Conservation (phyloP, 2,329 filamentous ascomycete species). For the Hansfordia pulvinata region DNA sequence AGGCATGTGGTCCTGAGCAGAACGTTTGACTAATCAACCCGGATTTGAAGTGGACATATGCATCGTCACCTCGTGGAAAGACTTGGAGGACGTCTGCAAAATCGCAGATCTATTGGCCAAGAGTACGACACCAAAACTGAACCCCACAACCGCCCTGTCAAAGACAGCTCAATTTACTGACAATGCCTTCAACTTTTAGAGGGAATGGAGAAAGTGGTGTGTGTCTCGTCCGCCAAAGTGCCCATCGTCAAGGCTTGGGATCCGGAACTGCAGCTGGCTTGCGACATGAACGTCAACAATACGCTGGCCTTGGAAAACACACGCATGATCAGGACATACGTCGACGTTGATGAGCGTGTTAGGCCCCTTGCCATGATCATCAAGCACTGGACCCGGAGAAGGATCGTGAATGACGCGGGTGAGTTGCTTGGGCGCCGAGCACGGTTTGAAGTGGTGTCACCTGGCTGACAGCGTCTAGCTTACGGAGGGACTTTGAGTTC, state of each 20-base stretch:
- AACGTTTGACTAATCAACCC: too few relatives aligned
- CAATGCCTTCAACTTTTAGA: conserved; percentile 44
- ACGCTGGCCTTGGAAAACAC: conserved; percentile 91
- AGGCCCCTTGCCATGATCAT: conserved; percentile 90
- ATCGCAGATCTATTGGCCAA: conserved; percentile 76
- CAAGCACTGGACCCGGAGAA: conserved; percentile 90
- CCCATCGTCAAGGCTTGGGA: conserved; percentile 99
- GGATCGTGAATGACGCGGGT: conserved; percentile 95
- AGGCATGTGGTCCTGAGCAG: conserved; percentile 10
- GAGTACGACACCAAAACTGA: conserved; percentile 60
- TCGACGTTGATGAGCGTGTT: conserved; percentile 82
- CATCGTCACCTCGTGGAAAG: conserved; percentile 83
- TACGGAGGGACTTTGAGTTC: conserved; percentile 92
- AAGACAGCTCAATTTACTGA: conserved; percentile 16
- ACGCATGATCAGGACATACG: conserved; percentile 93
- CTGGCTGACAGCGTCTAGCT: conserved; percentile 33
- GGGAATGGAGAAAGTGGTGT: conserved; percentile 94
- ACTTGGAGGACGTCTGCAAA: conserved; percentile 79
- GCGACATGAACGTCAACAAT: conserved; percentile 99
- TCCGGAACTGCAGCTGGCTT: conserved; percentile 75
- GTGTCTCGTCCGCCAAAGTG: conserved; percentile 87
- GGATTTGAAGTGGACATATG: conserved; percentile 79
- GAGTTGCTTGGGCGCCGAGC: conserved; percentile 21
- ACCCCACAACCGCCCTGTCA: neutral
- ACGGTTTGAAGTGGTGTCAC: neutral